phyloP scores from a whole-genome alignment of 257 asterid species.

The Petunia secreta region DNA sequence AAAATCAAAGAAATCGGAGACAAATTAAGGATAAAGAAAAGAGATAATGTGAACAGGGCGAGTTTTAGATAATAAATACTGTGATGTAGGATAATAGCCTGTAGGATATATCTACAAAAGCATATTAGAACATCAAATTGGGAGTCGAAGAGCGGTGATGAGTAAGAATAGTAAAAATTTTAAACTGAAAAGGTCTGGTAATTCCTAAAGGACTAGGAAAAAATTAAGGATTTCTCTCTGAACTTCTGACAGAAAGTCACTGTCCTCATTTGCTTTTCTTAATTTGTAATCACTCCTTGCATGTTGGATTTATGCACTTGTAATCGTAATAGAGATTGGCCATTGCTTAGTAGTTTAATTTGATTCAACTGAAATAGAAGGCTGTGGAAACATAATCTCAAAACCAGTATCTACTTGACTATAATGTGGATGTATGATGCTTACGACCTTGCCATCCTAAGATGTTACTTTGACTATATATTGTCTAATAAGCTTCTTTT shows the following conservation, averaged over 20 bases:
- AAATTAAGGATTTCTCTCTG: not conserved
- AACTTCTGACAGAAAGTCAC: conserved; percentile 11
- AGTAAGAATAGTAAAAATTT: not conserved
- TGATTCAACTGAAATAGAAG: not conserved
- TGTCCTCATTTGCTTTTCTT: not conserved
- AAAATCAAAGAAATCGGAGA: too few relatives aligned
- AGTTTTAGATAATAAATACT: not conserved
- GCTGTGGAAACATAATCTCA: not conserved
- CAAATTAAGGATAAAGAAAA: not conserved
- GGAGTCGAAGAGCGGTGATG: not conserved
- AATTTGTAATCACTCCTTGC: not conserved
- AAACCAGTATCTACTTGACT: not conserved
- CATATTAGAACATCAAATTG: not conserved
- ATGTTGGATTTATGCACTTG: not conserved
- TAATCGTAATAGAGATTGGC: not conserved
- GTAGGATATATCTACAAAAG: not conserved
- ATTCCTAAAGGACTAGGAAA: not conserved
- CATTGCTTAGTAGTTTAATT: not conserved
- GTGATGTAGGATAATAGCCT: not conserved
- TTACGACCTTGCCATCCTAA: not conserved
- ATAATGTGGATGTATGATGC: not conserved
- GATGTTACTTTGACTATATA: conserved; percentile 1
- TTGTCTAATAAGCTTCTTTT: not conserved
- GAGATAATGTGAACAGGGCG: not conserved
- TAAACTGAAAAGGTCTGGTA: not conserved